Conservation (phyloP, 805 yeast species). For the Ogataea pignaliae region DNA sequence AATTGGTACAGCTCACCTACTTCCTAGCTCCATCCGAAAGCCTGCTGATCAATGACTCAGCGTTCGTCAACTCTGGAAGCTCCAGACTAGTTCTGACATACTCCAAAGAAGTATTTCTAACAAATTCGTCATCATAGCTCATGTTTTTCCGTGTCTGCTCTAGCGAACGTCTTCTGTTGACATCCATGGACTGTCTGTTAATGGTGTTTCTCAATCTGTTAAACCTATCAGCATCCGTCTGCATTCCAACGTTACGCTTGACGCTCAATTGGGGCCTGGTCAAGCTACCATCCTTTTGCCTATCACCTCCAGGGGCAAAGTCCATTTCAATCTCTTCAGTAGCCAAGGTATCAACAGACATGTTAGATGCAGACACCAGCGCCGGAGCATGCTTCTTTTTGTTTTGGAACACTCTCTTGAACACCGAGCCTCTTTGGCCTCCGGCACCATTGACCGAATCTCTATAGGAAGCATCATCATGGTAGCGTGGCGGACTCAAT, state of each 20-base stretch:
- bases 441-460: slow-evolving; percentile 31
- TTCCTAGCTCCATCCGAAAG: no score
- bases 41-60: slow-evolving; percentile 29
- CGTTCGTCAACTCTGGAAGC: slow-evolving; percentile 33
- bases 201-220: slow-evolving; percentile 13
- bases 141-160: slow-evolving; percentile 21
- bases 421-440: slow-evolving; percentile 35
- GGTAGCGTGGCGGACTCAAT: background rate
- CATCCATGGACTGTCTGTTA: slow-evolving; percentile 17
- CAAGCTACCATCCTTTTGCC: slow-evolving; percentile 27
- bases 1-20: background rate
- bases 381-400: slow-evolving; percentile 19
- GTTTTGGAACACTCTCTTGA: slow-evolving; percentile 34
- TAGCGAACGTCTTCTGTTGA: slow-evolving; percentile 18
- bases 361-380: slow-evolving; percentile 27
- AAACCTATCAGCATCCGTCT: slow-evolving; percentile 21
- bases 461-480: slow-evolving; percentile 19
- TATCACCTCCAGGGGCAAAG: slow-evolving; percentile 20
- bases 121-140: slow-evolving; percentile 15
- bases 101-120: slow-evolving; percentile 21
- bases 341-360: slow-evolving; percentile 32
- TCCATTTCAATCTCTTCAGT: slow-evolving; percentile 52
- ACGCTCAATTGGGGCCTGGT: slow-evolving; percentile 28
- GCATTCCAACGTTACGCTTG: slow-evolving; percentile 15
- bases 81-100: slow-evolving; percentile 35